Evolutionary conservation across 768 basidiomycete genomes (phyloP).

Genomic region (Baorangia bicolor): DNA sequence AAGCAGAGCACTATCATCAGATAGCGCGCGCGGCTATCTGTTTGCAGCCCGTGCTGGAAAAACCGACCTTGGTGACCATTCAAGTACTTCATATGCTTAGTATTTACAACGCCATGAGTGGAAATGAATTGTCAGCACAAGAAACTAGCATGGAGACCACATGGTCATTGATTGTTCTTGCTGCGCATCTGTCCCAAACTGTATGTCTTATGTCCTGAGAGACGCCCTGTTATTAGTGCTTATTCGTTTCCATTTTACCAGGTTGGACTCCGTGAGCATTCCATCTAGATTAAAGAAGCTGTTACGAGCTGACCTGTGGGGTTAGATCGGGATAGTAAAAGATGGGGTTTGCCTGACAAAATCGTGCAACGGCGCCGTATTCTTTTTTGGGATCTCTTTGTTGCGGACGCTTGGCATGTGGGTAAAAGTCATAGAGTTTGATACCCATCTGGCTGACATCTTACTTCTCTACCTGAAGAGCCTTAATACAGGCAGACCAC

Average conservation of each 20-base stretch:
- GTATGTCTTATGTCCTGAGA: constrained; percentile 38
- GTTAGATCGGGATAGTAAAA: constrained; percentile 59
- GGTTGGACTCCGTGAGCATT: constrained; percentile 67
- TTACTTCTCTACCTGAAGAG: constrained; percentile 40
- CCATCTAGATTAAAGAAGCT: constrained; percentile 5
- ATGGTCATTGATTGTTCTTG: constrained; percentile 65
- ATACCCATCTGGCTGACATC: constrained; percentile 10
- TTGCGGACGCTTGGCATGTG: constrained; percentile 70
- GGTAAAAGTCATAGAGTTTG: constrained; percentile 11
- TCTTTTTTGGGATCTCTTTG: constrained; percentile 78
- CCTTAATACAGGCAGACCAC: constrained; percentile 68
- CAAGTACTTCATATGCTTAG: constrained; percentile 68
- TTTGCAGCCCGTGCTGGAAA: constrained; percentile 67
- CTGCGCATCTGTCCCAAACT: constrained; percentile 62
- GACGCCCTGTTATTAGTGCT: constrained; percentile 3
- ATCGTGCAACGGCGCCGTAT: constrained; percentile 64
- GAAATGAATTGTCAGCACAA: constrained; percentile 50
- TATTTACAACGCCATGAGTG: constrained; percentile 69
- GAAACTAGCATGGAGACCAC: constrained; percentile 75
- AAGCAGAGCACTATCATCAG: constrained; percentile 67
- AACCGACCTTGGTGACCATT: constrained; percentile 68
- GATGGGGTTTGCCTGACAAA: constrained; percentile 62
- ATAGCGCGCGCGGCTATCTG: constrained; percentile 64
- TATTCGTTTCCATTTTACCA: constrained; percentile 28
- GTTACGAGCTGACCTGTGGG: constrained; percentile 12